These are phyloP conservation scores for Aspergillus bridgeri DNA, from an alignment of 495 filamentous ascomycete genomes.

Conservation along the genomic window DNA sequence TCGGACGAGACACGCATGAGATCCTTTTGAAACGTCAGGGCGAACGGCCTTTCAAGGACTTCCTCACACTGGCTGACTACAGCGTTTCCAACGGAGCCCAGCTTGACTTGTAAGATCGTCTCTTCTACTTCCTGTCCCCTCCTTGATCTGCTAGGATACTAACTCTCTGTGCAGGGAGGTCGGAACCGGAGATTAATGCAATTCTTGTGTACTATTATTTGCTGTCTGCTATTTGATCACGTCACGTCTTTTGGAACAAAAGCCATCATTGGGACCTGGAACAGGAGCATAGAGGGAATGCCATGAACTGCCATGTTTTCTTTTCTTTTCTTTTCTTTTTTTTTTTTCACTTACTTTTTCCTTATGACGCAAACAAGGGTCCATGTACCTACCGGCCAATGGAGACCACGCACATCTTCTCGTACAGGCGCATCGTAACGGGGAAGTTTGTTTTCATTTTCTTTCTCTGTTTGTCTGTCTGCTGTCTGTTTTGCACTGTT, in stretches of 20 bases:
- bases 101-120: slow-evolving; percentile 63
- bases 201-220: slow-evolving; percentile 11
- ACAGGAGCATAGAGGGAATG: slow-evolving; percentile 45
- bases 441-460: slow-evolving; percentile 12
- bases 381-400: slow-evolving; percentile 28
- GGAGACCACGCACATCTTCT: slow-evolving; percentile 32
- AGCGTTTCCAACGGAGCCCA: slow-evolving; percentile 82
- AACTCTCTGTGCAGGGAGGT: slow-evolving; percentile 49
- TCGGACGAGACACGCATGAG: slow-evolving; percentile 84
- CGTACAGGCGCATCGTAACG: slow-evolving; percentile 25
- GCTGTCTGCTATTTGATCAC: background rate
- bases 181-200: slow-evolving; percentile 65
- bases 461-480: background rate
- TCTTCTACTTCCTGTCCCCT: background rate
- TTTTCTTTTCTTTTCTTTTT: slow-evolving; percentile 32
- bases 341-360: slow-evolving; percentile 15
- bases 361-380: slow-evolving; percentile 7
- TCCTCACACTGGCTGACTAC: slow-evolving; percentile 82
- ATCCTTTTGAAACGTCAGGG: slow-evolving; percentile 90
- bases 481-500: slow-evolving; percentile 1
- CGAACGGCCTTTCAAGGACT: slow-evolving; percentile 87
- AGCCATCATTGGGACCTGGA: slow-evolving; percentile 27
- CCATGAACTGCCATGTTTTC: slow-evolving; percentile 34
- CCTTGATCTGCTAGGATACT: slow-evolving; percentile 19
- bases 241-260: background rate